phyloP scores from a whole-genome alignment of 108 stramenopile species.

The Aureococcus anophagefferens region DNA sequence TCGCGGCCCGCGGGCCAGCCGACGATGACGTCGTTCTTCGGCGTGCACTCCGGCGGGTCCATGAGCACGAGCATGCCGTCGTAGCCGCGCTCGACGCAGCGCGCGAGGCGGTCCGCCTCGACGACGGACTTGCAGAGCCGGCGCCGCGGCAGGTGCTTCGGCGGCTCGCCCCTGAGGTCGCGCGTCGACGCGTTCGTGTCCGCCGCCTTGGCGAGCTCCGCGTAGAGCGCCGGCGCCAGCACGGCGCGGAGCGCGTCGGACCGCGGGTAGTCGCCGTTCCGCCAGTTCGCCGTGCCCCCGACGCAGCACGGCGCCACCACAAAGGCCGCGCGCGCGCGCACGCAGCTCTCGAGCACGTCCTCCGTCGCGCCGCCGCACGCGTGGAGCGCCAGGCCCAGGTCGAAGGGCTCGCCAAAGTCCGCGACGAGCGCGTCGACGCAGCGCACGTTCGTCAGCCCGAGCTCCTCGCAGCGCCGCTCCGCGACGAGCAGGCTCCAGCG shows the following conservation, averaged over 20 bases:
- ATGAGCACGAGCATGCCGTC: not conserved
- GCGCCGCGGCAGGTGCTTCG: not conserved
- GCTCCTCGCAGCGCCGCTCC: not conserved
- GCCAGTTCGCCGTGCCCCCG: not conserved
- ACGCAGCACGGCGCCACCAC: not conserved
- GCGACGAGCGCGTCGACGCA: not conserved
- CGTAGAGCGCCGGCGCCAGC: not conserved
- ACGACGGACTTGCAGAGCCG: not conserved
- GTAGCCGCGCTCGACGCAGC: not conserved
- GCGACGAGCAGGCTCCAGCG: not conserved
- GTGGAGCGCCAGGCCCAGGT: not conserved
- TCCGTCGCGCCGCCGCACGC: not conserved
- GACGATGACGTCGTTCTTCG: not conserved
- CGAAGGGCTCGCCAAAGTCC: not conserved
- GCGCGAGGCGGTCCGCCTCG: not conserved
- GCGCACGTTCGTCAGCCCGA: not conserved
- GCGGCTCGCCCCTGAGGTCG: not conserved
- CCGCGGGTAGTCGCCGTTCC: too few species aligned
- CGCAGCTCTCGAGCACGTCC: not conserved
- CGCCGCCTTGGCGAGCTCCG: not conserved
- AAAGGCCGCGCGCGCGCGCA: not conserved
- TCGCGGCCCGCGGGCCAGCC: too few species aligned
- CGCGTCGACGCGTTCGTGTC: not conserved
- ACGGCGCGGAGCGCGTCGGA: too few species aligned
- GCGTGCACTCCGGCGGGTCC: not conserved